A percentile compares a stretch with the other conserved stretches of the same genome.
phyloP scores from a whole-genome alignment of 352 stramenopile genomes.

The Phytophthora hibernalis region DNA sequence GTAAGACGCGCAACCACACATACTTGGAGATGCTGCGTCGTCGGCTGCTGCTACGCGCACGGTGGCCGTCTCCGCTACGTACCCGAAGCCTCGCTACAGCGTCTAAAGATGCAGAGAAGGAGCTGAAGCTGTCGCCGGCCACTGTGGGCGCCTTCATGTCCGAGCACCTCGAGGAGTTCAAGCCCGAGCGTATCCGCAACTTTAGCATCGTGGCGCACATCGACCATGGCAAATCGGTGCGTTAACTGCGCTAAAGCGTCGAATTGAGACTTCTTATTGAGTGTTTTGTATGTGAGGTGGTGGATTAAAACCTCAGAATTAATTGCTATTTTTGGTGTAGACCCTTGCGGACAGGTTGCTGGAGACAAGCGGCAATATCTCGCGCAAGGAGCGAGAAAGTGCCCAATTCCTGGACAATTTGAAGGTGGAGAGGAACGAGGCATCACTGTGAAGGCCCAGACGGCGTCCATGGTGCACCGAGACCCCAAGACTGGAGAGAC shows the following conservation, averaged over 20 bases:
- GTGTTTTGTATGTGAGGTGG: not conserved
- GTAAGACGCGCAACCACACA: constrained; percentile 23
- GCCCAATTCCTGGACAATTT: constrained; percentile 94
- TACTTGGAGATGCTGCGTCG: constrained; percentile 31
- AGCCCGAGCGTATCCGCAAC: constrained; percentile 86
- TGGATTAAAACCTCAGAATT: constrained; percentile 3
- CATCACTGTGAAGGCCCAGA: constrained; percentile 99
- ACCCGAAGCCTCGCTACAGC: constrained; percentile 15
- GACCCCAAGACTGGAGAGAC: constrained; percentile 58
- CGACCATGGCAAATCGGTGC: constrained; percentile 92
- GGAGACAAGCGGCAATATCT: constrained; percentile 91
- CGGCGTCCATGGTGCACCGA: constrained; percentile 96
- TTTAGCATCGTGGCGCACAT: constrained; percentile 94
- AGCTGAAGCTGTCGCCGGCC: constrained; percentile 44
- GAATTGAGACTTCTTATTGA: not conserved
- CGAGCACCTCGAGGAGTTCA: constrained; percentile 63
- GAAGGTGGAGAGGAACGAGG: constrained; percentile 95
- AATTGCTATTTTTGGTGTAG: constrained; percentile 38
- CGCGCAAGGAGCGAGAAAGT: constrained; percentile 80
- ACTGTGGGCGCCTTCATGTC: constrained; percentile 71
- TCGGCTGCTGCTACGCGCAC: constrained; percentile 10
- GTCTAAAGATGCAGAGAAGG: constrained; percentile 16
- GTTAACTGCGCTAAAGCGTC: constrained; percentile 25
- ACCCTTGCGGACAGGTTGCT: constrained; percentile 92
- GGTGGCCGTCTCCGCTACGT: constrained; percentile 10